Base-by-base conservation (phyloP, 768 basidiomycete species). In the Kwoniella dejecticola region DNA sequence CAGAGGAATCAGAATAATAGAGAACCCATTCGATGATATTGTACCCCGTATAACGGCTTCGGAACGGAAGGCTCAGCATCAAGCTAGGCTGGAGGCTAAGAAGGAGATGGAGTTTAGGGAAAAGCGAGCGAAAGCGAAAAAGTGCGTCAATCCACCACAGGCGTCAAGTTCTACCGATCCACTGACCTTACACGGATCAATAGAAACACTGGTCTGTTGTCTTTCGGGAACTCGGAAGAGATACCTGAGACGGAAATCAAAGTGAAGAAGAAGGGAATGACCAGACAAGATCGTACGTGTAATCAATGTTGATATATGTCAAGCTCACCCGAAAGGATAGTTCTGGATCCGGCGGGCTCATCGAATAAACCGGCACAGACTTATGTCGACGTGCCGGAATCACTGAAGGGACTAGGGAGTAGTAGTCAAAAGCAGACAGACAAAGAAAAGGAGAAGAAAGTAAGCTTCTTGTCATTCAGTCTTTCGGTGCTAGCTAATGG, bases 21-120 rank as follows among this genome's bases (percentile, higher is more conserved):
- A 96, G 54, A 95, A 98, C 74, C 95, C 96, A 0, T 97, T 96
- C 76, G 85, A 88, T 55, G 94, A 98, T 73, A 96, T 98, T 66
- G 84, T 93, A 36, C 95, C 95, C 4, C 87, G 96, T 24, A 99
- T 98, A 62, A 99, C 96, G 1, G 92, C 93, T 0, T 91, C 87
- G 1, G 96, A 98, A 80, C 88, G 89, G 64, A 84, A 87, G 40
- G 87, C 83, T 0, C 96, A 99, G 75, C 88, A 88, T 63, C 84
- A 84, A 55, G 95, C 94, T 12, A 59, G 71, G 47, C 1, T 74
- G 19, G 71, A 76, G 30, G 71, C 71, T 1, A 70, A 72, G 59
- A 60, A 61, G 45, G 74, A 77, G 31, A 55, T 59, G 31, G 77
- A 76, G 48, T 45, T 56, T 7, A 63, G 72, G 41, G 74, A 76